Base-by-base conservation (phyloP, 805 yeast genomes). In the Saturnispora zaruensis region DNA sequence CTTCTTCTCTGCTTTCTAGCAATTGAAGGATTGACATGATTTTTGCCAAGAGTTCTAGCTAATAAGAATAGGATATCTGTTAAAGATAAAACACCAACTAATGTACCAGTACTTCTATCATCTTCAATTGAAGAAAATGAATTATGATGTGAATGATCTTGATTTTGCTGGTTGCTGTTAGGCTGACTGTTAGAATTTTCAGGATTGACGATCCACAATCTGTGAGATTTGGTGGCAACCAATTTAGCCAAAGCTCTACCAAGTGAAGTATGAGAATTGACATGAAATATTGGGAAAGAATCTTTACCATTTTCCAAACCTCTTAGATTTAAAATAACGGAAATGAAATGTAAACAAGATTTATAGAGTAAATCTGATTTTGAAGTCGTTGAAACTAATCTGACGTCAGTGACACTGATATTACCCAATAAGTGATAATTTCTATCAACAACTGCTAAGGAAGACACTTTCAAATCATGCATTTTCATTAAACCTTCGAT, bases 271-370 rank as follows among this genome's bases (percentile, higher is more conserved):
- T 77, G 75, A 53, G 80, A 78, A 54, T 87, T 83, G 24, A 91
- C 96, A 65, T 91, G 96, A 75, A 91, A 91, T 38, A 93, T 91
- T 16, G 99, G 99, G 74, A 84, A 91, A 40, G 95, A 88, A 70
- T 91, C 99, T 66, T 90, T 89, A 47, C 96, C 96, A 62, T 89
- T 90, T 60, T 84, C 95, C 30, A 91, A 74, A 20, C 99, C 99
- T 62, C 96, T 82, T 49, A 83, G 82, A 55, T 85, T 83, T 55
- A 93, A 75, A 53, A 90, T 89, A 54, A 89, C 84, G 13, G 95
- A 81, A 51, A 91, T 80, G 64, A 91, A 91, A 67, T 86, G 93
- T 59, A 88, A 74, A 66, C 96, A 93, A 6, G 93, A 75, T 64
- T 85, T 83, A 60, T 84, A 83, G 51, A 91, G 73, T 55, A 87